Percentiles rank a stretch among this genome's conserved stretches.
Conservation (phyloP, 139 green algal genomes). For the Chlorella vulgaris region DNA sequence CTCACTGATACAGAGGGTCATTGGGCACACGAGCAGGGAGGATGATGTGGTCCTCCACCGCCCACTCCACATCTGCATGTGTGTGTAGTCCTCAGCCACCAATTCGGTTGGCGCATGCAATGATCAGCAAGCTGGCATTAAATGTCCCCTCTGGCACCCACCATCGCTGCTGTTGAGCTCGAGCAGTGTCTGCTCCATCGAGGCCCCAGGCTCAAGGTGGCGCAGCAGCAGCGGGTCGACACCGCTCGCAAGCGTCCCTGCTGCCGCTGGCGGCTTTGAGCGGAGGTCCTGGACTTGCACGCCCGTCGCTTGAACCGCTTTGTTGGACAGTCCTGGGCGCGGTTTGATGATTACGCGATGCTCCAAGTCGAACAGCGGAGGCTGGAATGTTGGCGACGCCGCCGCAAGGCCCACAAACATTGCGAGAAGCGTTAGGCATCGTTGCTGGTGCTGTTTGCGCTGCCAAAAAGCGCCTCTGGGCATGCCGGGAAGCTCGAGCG, state of each 20-base stretch:
- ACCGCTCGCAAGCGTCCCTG: neutral
- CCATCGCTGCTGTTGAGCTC: neutral
- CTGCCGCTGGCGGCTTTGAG: neutral
- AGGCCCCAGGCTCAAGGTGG: neutral
- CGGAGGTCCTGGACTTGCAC: neutral
- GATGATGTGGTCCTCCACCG: slow-evolving; percentile 8
- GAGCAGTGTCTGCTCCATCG: neutral
- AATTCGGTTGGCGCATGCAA: no score
- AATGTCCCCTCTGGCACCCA: neutral
- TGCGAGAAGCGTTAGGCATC: neutral
- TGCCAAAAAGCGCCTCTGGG: no score
- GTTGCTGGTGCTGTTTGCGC: no score
- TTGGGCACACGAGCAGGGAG: neutral
- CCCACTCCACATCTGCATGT: slow-evolving; percentile 19
- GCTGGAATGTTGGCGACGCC: neutral
- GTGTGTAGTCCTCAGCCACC: no score
- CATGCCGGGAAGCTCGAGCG: no score
- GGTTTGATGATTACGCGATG: neutral
- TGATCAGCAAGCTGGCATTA: no score
- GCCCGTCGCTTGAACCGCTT: neutral
- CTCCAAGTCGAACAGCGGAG: neutral
- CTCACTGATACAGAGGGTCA: neutral
- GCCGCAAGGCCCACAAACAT: neutral
- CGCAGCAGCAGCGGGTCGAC: neutral
- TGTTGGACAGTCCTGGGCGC: neutral